Conservation (phyloP, 768 basidiomycete genomes). For the Hirschioporus abietinus region DNA sequence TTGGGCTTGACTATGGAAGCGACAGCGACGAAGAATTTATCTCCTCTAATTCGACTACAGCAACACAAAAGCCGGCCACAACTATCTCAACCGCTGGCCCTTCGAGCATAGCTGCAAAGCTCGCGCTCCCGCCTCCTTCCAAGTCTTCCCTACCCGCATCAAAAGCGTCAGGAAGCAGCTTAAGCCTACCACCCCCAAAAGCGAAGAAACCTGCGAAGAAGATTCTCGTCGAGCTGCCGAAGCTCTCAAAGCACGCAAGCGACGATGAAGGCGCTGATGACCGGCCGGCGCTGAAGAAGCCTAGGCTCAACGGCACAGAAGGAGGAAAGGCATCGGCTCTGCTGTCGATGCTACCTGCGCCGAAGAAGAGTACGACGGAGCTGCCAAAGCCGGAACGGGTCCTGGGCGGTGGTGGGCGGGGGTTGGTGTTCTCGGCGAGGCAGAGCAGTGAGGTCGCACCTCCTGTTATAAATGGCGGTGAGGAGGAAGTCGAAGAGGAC, state of each 20-base stretch:
- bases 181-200: constrained; percentile 33
- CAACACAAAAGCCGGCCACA: constrained; percentile 10
- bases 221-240: constrained; percentile 55
- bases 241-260: constrained; percentile 33
- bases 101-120: constrained; percentile 25
- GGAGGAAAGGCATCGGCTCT: constrained; percentile 62
- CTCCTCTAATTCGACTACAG: constrained; percentile 14
- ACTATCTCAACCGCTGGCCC: constrained; percentile 17
- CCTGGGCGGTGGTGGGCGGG: constrained; percentile 58
- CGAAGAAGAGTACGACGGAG: constrained; percentile 51
- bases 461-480: constrained; percentile 15
- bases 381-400: constrained; percentile 43
- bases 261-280: constrained; percentile 33
- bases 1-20: constrained; percentile 75
- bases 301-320: constrained; percentile 26
- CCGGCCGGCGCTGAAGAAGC: constrained; percentile 53
- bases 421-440: constrained; percentile 45
- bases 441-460: constrained; percentile 25
- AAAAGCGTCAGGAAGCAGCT: constrained; percentile 17
- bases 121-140: constrained; percentile 32
- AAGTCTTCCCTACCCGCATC: constrained; percentile 13
- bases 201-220: constrained; percentile 50
- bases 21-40: constrained; percentile 49
- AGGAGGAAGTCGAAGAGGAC: constrained; percentile 14
- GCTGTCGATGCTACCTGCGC: constrained; percentile 70